These are phyloP conservation scores for Tardiomyces digboiensis DNA, from an alignment of 1,139 yeast species.

Conservation along the genomic window DNA sequence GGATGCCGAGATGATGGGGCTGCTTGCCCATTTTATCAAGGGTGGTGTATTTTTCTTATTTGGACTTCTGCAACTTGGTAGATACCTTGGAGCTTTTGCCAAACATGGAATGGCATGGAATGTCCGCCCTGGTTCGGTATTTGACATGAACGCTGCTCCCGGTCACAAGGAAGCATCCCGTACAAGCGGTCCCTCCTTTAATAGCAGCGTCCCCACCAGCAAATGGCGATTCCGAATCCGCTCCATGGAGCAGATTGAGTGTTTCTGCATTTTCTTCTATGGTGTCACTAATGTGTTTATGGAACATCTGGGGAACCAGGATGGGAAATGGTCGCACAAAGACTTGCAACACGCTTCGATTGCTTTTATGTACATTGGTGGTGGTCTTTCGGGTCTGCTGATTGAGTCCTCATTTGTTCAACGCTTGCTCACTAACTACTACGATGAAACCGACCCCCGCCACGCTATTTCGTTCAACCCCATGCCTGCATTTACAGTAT, in stretches of 20 bases:
- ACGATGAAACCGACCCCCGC: slow-evolving; percentile 12
- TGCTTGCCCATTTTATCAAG: slow-evolving; percentile 91
- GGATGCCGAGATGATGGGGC: slow-evolving; percentile 58
- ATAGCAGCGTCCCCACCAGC: slow-evolving; percentile 5
- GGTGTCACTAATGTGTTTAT: slow-evolving; percentile 83
- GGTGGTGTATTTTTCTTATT: slow-evolving; percentile 80
- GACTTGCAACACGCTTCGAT: slow-evolving; percentile 93
- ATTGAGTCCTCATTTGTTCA: slow-evolving; percentile 49
- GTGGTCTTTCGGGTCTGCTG: slow-evolving; percentile 84
- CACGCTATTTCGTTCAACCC: slow-evolving; percentile 46
- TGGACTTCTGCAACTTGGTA: slow-evolving; percentile 69
- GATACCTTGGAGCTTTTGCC: slow-evolving; percentile 77
- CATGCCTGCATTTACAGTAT: slow-evolving; percentile 84
- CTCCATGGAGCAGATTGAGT: slow-evolving; percentile 80
- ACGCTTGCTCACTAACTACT: slow-evolving; percentile 5
- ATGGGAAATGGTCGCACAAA: slow-evolving; percentile 82
- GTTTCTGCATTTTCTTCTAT: slow-evolving; percentile 69
- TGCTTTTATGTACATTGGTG: slow-evolving; percentile 90
- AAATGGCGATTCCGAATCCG: slow-evolving; percentile 17
- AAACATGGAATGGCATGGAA: slow-evolving; percentile 93
- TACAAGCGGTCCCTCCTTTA: slow-evolving; percentile 28
- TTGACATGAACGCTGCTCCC: not conserved
- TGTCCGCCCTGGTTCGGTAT: slow-evolving; percentile 28
- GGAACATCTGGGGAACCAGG: slow-evolving; percentile 73
- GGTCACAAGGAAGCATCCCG: slow-evolving; percentile 14